phyloP scores from a whole-genome alignment of 352 stramenopile species.

The Phytophthora pini region DNA sequence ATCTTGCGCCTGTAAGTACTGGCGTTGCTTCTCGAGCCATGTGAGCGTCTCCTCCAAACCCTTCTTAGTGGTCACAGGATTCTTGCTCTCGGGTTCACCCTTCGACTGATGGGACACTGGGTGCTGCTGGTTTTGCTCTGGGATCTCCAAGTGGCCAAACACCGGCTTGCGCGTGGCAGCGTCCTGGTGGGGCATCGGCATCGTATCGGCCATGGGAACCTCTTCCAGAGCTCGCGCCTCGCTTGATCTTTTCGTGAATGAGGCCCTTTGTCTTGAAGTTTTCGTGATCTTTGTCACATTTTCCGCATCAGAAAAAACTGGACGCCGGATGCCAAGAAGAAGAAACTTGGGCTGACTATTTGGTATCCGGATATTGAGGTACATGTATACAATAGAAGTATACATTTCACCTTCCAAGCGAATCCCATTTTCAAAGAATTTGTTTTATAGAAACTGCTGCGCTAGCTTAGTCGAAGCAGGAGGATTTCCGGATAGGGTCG shows the following conservation, averaged over 20 bases:
- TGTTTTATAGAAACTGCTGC: constrained; percentile 14
- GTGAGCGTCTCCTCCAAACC: constrained; percentile 69
- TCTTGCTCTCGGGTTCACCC: not conserved
- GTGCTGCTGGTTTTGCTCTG: not conserved
- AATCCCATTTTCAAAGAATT: not conserved
- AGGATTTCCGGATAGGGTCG: constrained; percentile 32
- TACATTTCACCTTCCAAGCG: no score
- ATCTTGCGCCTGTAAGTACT: constrained; percentile 33
- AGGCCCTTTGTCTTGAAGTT: constrained; percentile 27
- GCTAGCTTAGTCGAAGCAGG: constrained; percentile 32
- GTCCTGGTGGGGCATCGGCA: constrained; percentile 15
- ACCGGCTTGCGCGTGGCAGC: constrained; percentile 56
- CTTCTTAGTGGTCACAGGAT: constrained; percentile 26
- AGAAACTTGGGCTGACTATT: not conserved
- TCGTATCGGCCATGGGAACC: constrained; percentile 26
- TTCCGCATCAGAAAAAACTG: constrained; percentile 12
- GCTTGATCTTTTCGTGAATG: constrained; percentile 33
- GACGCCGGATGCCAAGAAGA: not conserved
- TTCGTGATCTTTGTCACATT: constrained; percentile 39
- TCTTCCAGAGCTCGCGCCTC: not conserved
- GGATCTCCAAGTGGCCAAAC: constrained; percentile 13
- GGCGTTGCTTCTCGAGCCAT: constrained; percentile 73
- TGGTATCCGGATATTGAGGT: constrained; percentile 2
- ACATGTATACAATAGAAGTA: not conserved
- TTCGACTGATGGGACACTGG: not conserved